phyloP scores from a whole-genome alignment of 1,284 basidiomycete genomes.

The Hymenochaete sp. region DNA sequence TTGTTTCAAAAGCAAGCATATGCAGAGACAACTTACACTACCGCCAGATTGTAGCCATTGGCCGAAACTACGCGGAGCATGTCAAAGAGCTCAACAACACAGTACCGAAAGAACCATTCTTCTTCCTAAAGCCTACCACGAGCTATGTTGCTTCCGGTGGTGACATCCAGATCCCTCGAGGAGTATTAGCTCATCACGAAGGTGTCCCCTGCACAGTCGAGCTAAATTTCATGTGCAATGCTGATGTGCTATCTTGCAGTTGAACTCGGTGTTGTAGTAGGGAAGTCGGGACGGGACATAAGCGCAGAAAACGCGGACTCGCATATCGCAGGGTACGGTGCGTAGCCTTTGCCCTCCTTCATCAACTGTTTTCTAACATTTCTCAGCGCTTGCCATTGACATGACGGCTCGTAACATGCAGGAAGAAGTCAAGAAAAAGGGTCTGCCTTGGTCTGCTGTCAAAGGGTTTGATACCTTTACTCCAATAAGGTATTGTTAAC shows the following conservation, averaged over 20 bases:
- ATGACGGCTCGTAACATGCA: slow-evolving; percentile 96
- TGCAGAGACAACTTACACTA: not conserved
- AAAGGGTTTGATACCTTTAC: slow-evolving; percentile 90
- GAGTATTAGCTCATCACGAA: slow-evolving; percentile 85
- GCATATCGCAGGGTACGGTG: slow-evolving; percentile 89
- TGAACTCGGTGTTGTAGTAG: slow-evolving; percentile 94
- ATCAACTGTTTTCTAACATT: slow-evolving; percentile 1
- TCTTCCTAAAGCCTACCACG: slow-evolving; percentile 95
- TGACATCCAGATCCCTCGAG: slow-evolving; percentile 79
- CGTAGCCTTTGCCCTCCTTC: slow-evolving; percentile 21
- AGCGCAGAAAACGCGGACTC: slow-evolving; percentile 59
- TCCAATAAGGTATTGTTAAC: slow-evolving; percentile 55
- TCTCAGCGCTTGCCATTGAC: slow-evolving; percentile 81
- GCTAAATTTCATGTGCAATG: slow-evolving; percentile 2
- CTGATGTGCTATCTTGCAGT: slow-evolving; percentile 46
- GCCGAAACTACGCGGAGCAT: slow-evolving; percentile 79
- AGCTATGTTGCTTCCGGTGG: slow-evolving; percentile 78
- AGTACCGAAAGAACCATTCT: slow-evolving; percentile 91
- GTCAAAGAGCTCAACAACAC: slow-evolving; percentile 89
- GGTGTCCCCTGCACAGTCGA: slow-evolving; percentile 36
- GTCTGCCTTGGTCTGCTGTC: slow-evolving; percentile 89
- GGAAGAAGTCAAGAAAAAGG: slow-evolving; percentile 85
- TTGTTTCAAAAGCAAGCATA: not conserved
- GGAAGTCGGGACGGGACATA: slow-evolving; percentile 79
- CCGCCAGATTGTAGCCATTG: slow-evolving; percentile 84